Evolutionary conservation across 306 rosid species (phyloP).

Genomic region (Prinsepia uniflora): DNA sequence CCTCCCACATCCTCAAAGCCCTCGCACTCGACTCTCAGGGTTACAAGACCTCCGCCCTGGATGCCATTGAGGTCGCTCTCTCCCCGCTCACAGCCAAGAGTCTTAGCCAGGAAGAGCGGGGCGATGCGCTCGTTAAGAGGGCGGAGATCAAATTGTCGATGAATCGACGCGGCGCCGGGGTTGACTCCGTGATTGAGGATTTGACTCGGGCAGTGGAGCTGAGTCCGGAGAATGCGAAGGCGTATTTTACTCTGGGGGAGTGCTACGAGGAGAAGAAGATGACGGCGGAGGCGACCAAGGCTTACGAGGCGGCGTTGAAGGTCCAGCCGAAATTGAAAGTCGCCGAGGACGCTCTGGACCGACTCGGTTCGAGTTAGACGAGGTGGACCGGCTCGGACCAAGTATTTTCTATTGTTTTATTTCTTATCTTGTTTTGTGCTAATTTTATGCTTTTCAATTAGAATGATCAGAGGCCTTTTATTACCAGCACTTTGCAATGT

Average conservation of each 20-base stretch:
- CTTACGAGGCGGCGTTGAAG: slow-evolving; percentile 61
- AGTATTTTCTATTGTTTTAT: not conserved
- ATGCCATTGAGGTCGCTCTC: slow-evolving; percentile 64
- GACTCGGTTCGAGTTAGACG: slow-evolving; percentile 32
- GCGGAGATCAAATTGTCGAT: slow-evolving; percentile 64
- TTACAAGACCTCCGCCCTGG: slow-evolving; percentile 69
- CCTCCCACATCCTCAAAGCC: slow-evolving; percentile 73
- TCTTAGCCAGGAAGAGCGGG: slow-evolving; percentile 49
- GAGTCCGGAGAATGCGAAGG: slow-evolving; percentile 48
- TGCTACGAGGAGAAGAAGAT: slow-evolving; percentile 69
- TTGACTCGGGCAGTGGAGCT: slow-evolving; percentile 53
- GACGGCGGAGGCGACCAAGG: slow-evolving; percentile 64
- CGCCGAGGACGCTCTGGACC: slow-evolving; percentile 59
- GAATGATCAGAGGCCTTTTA: not conserved
- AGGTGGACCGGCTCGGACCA: not conserved
- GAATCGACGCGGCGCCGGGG: slow-evolving; percentile 33
- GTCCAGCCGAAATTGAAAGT: slow-evolving; percentile 41
- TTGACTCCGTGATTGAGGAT: slow-evolving; percentile 62
- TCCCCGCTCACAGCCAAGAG: slow-evolving; percentile 65
- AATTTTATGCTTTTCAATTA: not conserved
- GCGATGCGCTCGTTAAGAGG: slow-evolving; percentile 73
- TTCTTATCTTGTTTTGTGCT: not conserved
- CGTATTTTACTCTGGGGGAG: slow-evolving; percentile 64
- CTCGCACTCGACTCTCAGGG: slow-evolving; percentile 72
- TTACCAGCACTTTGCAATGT: not conserved